These are phyloP conservation scores for Tieghemostelium lacteum DNA, from an alignment of 78 protist genomes.

Conservation along the genomic window DNA sequence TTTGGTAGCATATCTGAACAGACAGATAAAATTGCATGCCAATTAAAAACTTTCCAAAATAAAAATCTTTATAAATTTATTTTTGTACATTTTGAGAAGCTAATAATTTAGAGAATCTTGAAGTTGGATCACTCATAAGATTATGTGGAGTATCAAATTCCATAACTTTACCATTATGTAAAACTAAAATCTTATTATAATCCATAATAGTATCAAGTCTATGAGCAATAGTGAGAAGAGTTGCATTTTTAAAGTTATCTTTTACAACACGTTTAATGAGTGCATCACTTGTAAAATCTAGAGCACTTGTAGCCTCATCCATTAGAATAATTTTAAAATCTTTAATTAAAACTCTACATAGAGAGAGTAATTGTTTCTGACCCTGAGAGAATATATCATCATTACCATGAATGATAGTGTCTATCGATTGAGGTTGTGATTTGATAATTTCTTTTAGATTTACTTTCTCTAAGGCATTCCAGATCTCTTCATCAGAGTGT, in stretches of 20 bases:
- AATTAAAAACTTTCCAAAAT: too few species aligned
- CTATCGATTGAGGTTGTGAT: background rate
- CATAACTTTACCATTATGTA: constrained; percentile 59
- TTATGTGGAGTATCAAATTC: constrained; percentile 82
- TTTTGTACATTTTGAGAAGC: constrained; percentile 2
- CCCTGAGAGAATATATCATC: constrained; percentile 90
- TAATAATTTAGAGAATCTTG: constrained; percentile 12
- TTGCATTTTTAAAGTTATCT: constrained; percentile 80
- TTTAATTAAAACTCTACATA: constrained; percentile 91
- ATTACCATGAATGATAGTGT: background rate
- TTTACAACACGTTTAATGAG: constrained; percentile 82
- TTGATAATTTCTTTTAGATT: constrained; percentile 38
- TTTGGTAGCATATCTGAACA: too few species aligned
- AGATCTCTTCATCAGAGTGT: constrained; percentile 83
- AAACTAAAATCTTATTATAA: constrained; percentile 72
- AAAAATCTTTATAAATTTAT: background rate
- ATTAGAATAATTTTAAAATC: constrained; percentile 74
- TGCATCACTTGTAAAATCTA: constrained; percentile 83
- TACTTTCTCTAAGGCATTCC: constrained; percentile 57
- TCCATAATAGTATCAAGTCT: constrained; percentile 91
- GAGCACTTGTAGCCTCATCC: constrained; percentile 95
- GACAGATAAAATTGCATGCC: too few species aligned
- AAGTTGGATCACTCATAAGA: background rate
- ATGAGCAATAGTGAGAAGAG: constrained; percentile 87
- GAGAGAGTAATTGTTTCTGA: constrained; percentile 93